Evolutionary conservation across 192 early-diverging fungal genomes (phyloP).

Genomic region (Coemansia guatemalensis): DNA sequence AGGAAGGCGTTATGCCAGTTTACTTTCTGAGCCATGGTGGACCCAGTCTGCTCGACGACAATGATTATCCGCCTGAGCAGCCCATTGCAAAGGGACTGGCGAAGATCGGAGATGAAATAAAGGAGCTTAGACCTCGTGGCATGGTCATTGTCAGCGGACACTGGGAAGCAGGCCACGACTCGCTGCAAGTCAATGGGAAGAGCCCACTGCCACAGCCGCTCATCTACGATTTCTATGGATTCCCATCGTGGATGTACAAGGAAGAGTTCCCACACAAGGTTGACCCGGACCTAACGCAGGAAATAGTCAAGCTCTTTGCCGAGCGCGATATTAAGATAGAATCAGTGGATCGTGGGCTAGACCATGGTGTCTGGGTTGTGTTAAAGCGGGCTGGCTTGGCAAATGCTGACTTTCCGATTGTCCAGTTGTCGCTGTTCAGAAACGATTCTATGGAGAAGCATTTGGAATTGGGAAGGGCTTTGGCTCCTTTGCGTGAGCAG

Average conservation of each 20-base stretch:
- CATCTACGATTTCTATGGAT: slow-evolving; percentile 71
- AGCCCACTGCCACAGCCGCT: slow-evolving; percentile 28
- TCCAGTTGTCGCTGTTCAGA: slow-evolving; percentile 62
- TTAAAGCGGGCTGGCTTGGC: slow-evolving; percentile 61
- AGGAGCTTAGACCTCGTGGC: slow-evolving; percentile 51
- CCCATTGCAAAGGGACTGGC: slow-evolving; percentile 22
- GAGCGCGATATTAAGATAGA: slow-evolving; percentile 50
- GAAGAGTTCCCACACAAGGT: slow-evolving; percentile 60
- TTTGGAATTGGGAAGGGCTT: slow-evolving; percentile 54
- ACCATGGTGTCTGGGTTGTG: slow-evolving; percentile 73
- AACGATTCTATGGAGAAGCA: slow-evolving; percentile 59
- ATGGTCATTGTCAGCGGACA: slow-evolving; percentile 68
- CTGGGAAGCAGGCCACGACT: slow-evolving; percentile 57
- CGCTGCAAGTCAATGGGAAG: slow-evolving; percentile 45
- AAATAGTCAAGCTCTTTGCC: slow-evolving; percentile 55
- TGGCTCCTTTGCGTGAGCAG: slow-evolving; percentile 57
- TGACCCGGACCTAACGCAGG: slow-evolving; percentile 53
- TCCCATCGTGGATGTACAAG: slow-evolving; percentile 59
- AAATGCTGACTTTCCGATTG: slow-evolving; percentile 59
- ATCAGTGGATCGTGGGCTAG: slow-evolving; percentile 58
- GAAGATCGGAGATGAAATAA: slow-evolving; percentile 53
- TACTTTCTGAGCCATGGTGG: slow-evolving; percentile 50
- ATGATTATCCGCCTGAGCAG: slow-evolving; percentile 24
- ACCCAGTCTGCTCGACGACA: slow-evolving; percentile 36
- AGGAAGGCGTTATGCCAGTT: slow-evolving; percentile 20